Evolutionary conservation across 768 basidiomycete genomes (phyloP).

Genomic region (Ramaria sp.): DNA sequence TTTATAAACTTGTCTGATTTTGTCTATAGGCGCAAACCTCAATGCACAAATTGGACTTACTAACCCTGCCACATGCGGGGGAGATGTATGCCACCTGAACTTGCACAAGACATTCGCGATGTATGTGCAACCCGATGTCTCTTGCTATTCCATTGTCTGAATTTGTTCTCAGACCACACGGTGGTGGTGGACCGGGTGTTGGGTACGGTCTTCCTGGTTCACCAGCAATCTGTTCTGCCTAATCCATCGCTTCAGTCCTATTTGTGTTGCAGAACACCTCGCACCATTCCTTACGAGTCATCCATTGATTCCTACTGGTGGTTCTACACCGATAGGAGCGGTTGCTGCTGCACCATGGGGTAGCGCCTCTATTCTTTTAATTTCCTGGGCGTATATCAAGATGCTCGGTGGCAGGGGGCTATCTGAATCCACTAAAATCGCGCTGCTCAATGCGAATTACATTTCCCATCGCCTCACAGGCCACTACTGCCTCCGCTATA

Average conservation of each 20-base stretch:
- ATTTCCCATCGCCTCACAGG: conserved; percentile 81
- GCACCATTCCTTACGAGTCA: conserved; percentile 91
- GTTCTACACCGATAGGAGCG: conserved; percentile 67
- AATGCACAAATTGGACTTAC: conserved; percentile 92
- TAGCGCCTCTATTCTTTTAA: conserved; percentile 88
- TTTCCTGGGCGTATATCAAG: conserved; percentile 99
- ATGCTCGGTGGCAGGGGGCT: conserved; percentile 97
- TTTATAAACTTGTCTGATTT: background rate
- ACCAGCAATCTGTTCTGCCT: conserved; percentile 4
- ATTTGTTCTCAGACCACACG: conserved; percentile 61
- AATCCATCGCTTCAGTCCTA: conserved; percentile 42
- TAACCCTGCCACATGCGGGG: conserved; percentile 89
- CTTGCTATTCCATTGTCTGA: background rate
- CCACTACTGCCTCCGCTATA: conserved; percentile 81
- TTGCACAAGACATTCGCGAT: conserved; percentile 97
- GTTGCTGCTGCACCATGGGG: conserved; percentile 91
- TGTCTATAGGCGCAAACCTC: conserved; percentile 62
- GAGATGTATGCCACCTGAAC: conserved; percentile 97
- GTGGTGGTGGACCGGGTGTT: conserved; percentile 94
- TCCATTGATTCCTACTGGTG: conserved; percentile 56
- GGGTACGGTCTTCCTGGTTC: conserved; percentile 38
- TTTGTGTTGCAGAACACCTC: conserved; percentile 89
- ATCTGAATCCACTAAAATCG: conserved; percentile 72
- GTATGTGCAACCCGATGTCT: conserved; percentile 29
- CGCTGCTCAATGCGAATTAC: conserved; percentile 94